phyloP scores from a whole-genome alignment of 768 basidiomycete genomes.

The Lyophyllum decastes region DNA sequence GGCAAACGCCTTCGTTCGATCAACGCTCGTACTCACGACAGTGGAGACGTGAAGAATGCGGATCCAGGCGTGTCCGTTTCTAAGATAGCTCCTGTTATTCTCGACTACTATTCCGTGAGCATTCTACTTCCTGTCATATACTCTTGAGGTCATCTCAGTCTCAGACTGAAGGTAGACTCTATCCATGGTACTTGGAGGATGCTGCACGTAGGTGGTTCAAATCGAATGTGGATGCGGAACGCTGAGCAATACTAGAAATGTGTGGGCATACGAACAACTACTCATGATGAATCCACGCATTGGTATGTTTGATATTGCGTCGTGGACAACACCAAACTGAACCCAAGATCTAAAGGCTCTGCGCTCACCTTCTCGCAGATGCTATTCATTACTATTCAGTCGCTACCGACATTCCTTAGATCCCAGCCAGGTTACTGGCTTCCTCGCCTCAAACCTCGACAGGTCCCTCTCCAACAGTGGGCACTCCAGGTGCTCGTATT shows the following conservation, averaged over 20 bases:
- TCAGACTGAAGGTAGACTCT: slow-evolving; percentile 37
- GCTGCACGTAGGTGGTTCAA: slow-evolving; percentile 65
- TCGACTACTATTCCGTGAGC: slow-evolving; percentile 39
- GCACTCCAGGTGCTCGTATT: slow-evolving; percentile 69
- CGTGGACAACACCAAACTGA: not conserved
- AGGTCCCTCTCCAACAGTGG: slow-evolving; percentile 72
- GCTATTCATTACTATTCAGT: slow-evolving; percentile 71
- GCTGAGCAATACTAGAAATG: slow-evolving; percentile 52
- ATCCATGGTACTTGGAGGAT: slow-evolving; percentile 76
- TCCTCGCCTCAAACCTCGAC: slow-evolving; percentile 62
- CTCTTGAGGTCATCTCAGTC: slow-evolving; percentile 2
- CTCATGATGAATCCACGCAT: slow-evolving; percentile 68
- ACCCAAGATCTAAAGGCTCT: slow-evolving; percentile 48
- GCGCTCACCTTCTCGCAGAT: slow-evolving; percentile 87
- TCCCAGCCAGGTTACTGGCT: slow-evolving; percentile 33
- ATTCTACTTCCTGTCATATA: not conserved
- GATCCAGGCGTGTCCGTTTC: slow-evolving; percentile 30
- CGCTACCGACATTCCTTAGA: slow-evolving; percentile 62
- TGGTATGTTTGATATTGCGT: slow-evolving; percentile 41
- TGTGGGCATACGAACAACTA: slow-evolving; percentile 76
- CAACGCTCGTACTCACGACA: not conserved
- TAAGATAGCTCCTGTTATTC: slow-evolving; percentile 34
- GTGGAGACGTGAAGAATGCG: not conserved
- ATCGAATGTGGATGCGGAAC: not conserved
- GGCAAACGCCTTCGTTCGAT: not conserved